Evolutionary conservation across 768 basidiomycete species (phyloP), one percentile per base, ranked within the genome.

Genomic region (Leccinum pellstonianum): DNA sequence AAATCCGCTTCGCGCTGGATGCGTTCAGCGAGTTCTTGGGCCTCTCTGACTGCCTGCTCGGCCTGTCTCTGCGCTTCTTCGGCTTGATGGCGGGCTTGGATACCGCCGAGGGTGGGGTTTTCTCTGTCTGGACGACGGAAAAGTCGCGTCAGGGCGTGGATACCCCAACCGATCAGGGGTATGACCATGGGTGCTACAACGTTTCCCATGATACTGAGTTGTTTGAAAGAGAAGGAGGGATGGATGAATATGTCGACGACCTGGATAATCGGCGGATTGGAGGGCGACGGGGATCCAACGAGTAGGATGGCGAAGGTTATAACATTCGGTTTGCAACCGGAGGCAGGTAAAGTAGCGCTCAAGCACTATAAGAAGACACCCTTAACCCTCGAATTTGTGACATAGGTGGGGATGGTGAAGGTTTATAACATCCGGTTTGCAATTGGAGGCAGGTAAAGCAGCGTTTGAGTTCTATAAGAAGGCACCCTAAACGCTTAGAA

Each of bases 181-280:
- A n/a, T n/a, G n/a, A n/a, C n/a, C n/a, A n/a, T n/a, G n/a, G 23
- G 3, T 23, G 23, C 23, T 23, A 23, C 3, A 23, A 55, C 57
- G 23, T 41, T 43, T 2, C 62, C 62, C 62, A 59, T 63, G 12
- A 38, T n/a, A 37, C 15, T 11, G 14, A 51, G 15, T 23, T 19
- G n/a, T 1, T 4, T 54, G 31, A 21, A 21, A 12, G 14, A 37
- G 14, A 11, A 19, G 8, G 23, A 5, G 8, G 15, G 27, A 29
- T 29, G 14, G 19, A 14, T 15, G 5, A 15, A 35, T 7, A 15
- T 9, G 25, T 52, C 17, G 5, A n/a, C 7, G 11, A 23, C 11
- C 50, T 37, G 2, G 29, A 35, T 19, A 35, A 14, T 6, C 10
- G 23, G 35, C 9, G 33, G 21, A 23, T 1, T n/a, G 15, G 55